Evolutionary conservation across 192 early-diverging fungal genomes (phyloP), one percentile per base, ranked within the genome.

Genomic region (Coemansia sp.): DNA sequence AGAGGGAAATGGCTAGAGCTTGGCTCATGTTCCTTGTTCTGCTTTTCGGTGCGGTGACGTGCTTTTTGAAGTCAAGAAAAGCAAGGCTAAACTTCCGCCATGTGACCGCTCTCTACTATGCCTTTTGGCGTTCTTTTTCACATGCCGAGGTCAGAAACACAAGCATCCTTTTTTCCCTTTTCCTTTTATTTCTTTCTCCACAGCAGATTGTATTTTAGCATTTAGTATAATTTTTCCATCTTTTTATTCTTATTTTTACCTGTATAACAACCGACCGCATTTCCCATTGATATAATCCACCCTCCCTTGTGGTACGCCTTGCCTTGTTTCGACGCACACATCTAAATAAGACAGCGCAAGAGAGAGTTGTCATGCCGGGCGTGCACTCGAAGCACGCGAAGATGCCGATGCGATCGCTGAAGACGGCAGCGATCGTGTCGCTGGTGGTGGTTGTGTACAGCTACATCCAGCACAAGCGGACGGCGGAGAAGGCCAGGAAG

Each of bases 401-500:
- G 55, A 71, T 77, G 57, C 56, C 74, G 1, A 51, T 63, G 62
- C 73, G 68, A 46, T 62, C 74, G 58, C 68, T 82, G 60, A 63
- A 71, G 41, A 65, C 74, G 1, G 74, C 80, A 4, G 80, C 71
- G 6, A 43, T 66, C 52, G 65, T 66, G 47, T 82, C 80, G 37
- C 59, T 82, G 18, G 56, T 55, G 1, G 52, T 82, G 15, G 68
- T 82, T 11, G 67, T 71, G n/a, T 77, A 74, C 74, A 82, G 80
- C 63, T 82, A 82, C 68, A 41, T 55, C 46, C 74, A 77, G 63
- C 80, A 82, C 66, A 71, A 60, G 10, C 39, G 42, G 48, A 71
- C 80, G 1, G 74, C 80, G 6, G 80, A 67, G 11, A 82, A 82
- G 68, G 74, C 74, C 59, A 68, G 61, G 54, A 73, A 67, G 62